Evolutionary conservation across 306 rosid species (phyloP), one percentile per base, ranked within the genome.

Genomic region (Castanea sativa): DNA sequence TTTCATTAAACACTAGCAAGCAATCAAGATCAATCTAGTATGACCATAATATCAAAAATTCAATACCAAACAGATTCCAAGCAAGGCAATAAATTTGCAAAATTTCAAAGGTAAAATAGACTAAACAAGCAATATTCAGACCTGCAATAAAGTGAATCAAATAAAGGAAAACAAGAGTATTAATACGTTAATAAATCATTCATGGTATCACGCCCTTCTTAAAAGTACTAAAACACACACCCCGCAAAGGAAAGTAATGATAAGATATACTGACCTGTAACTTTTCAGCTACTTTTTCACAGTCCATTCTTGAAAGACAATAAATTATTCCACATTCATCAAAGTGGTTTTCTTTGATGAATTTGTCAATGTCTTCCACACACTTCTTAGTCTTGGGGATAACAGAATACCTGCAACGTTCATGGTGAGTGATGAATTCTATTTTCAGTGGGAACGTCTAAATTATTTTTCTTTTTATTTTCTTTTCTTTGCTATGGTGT

Each of bases 291-390:
- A 84, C 98, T 84, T 95, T 95, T 91, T 95, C 99, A 80, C 99
- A 95, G 87, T 93, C 99, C 95, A 90, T 91, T 86, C 98, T 90
- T 53, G 99, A 95, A 82, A 95, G 99, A 83, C 99, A 95, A 86
- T 93, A 95, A 82, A 95, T 83, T 63, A 95, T 95, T 78, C 98
- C 99, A 79, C 99, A 93, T 82, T 95, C 99, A 85, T 95, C 97
- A 75, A 82, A 89, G 83, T 95, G 96, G 69, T 85, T 93, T 80
- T 90, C 94, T 84, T 85, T 95, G 55, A 93, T 85, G 84, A 95
- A 95, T 84, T 85, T 95, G 84, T 93, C 96, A 55, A 95, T 92
- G 77, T 93, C 99, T 81, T 91, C 99, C 83, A 95, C 55, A 74
- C 98, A 90, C 89, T 95, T 93, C 80, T 85, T 95, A 75, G 97